A percentile compares a stretch with the other conserved stretches of the same genome.
Conservation (phyloP, 306 rosid genomes). For the Astragalus glycyphyllos region DNA sequence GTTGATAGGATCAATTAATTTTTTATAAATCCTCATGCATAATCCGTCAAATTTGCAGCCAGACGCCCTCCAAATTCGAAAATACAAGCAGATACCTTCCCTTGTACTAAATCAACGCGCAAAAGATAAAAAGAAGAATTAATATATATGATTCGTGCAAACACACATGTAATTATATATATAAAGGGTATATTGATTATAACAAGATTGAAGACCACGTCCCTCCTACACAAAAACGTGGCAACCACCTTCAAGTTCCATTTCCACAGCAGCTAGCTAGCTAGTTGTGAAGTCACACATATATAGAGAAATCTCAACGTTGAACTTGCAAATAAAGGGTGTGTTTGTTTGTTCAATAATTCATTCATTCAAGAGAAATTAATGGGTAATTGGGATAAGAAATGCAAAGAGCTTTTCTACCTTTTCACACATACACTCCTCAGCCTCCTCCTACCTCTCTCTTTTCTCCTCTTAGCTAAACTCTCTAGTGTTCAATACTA, state of each 20-base stretch:
- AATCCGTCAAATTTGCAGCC: conserved; percentile 26
- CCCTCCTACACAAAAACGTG: too few relatives aligned
- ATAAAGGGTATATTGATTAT: too few relatives aligned
- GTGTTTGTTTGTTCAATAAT: background rate
- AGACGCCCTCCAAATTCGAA: background rate
- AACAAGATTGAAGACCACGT: too few relatives aligned
- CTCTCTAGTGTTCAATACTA: conserved; percentile 48
- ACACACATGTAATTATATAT: background rate
- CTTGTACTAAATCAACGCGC: conserved; percentile 36
- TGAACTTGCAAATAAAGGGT: conserved; percentile 16
- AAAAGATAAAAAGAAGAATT: conserved; percentile 28
- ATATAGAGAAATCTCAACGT: conserved; percentile 26
- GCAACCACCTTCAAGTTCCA: conserved; percentile 58
- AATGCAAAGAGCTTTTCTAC: conserved; percentile 51
- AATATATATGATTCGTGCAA: conserved; percentile 16
- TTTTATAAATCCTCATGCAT: too few relatives aligned
- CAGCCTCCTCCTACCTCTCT: conserved; percentile 70
- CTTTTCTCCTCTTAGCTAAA: conserved; percentile 79
- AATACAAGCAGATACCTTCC: background rate
- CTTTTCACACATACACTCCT: conserved; percentile 65
- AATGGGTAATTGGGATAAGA: conserved; percentile 41
- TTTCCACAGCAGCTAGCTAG: conserved; percentile 35
- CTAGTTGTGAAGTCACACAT: conserved; percentile 39
- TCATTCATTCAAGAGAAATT: background rate
- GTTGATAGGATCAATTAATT: too few relatives aligned